Evolutionary conservation across 2,329 filamentous ascomycete genomes (phyloP).

Genomic region (Pyricularia pennisetigena): DNA sequence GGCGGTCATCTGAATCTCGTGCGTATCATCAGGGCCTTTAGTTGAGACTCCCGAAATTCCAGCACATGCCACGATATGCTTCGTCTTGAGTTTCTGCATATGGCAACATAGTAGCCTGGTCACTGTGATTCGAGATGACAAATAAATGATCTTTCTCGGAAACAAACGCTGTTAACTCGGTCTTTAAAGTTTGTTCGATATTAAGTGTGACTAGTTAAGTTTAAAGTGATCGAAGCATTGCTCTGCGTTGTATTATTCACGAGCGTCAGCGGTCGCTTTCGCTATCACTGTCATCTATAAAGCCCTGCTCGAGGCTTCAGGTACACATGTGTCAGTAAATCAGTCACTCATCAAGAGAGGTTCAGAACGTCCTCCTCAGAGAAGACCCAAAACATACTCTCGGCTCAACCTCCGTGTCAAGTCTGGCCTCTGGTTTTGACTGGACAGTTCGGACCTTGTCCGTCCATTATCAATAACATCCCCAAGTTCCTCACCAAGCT

Average conservation of each 20-base stretch:
- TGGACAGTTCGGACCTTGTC: not conserved
- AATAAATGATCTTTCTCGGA: not conserved
- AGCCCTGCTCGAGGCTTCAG: conserved; percentile 28
- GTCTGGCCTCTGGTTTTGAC: conserved; percentile 26
- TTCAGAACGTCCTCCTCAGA: not conserved
- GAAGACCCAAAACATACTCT: conserved; percentile 41
- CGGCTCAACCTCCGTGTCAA: conserved; percentile 58
- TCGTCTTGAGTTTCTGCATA: not conserved
- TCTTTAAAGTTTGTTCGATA: not conserved
- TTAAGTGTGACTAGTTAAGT: not conserved
- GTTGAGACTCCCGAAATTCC: not conserved
- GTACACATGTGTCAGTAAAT: conserved; percentile 7
- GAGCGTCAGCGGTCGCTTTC: not conserved
- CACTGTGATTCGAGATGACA: not conserved
- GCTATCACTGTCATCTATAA: conserved; percentile 29
- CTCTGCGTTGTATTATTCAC: not conserved
- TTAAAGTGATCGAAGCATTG: not conserved
- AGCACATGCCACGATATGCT: not conserved
- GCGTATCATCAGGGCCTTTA: not conserved
- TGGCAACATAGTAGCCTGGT: not conserved
- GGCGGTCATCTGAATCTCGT: not conserved
- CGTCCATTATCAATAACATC: conserved; percentile 40
- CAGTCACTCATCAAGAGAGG: not conserved
- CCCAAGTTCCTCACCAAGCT: conserved; percentile 61
- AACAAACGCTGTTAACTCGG: not conserved